These are phyloP conservation scores for Cunninghamia lanceolata DNA, from an alignment of 75 land plant species.

Conservation along the genomic window DNA sequence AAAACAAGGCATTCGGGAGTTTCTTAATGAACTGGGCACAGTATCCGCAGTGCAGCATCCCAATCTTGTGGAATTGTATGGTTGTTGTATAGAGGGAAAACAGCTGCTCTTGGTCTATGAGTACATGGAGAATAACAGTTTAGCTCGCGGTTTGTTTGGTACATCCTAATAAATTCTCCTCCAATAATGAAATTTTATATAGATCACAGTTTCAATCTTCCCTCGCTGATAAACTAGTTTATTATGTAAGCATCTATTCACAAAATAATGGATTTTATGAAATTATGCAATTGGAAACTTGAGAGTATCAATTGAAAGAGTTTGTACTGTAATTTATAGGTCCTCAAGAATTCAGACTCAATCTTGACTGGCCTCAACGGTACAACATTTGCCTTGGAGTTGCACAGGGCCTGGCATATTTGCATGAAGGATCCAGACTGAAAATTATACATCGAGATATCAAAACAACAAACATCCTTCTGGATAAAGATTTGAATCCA, in stretches of 20 bases:
- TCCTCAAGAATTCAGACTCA: background rate
- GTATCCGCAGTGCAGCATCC: constrained; percentile 29
- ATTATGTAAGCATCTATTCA: constrained; percentile 14
- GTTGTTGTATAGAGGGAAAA: constrained; percentile 60
- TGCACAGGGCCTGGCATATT: too few relatives aligned
- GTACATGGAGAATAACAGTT: constrained; percentile 19
- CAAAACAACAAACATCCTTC: constrained; percentile 11
- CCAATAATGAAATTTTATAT: too few relatives aligned
- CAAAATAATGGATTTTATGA: too few relatives aligned
- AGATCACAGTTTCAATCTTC: background rate
- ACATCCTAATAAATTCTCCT: too few relatives aligned
- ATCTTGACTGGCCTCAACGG: too few relatives aligned
- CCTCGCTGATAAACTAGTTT: background rate
- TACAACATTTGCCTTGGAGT: too few relatives aligned
- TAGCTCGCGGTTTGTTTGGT: too few relatives aligned
- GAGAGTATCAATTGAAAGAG: background rate
- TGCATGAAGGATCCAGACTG: too few relatives aligned
- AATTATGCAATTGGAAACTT: too few relatives aligned
- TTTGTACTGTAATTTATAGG: constrained; percentile 5
- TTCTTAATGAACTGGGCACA: constrained; percentile 36
- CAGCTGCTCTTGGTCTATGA: constrained; percentile 58
- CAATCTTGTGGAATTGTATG: constrained; percentile 50
- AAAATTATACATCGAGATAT: constrained; percentile 16
- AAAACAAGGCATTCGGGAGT: constrained; percentile 55
- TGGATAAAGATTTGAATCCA: constrained; percentile 8